Evolutionary conservation across 2,329 filamentous ascomycete genomes (phyloP), one percentile per base, ranked within the genome.

Genomic region (Ambrosiella cleistominuta): DNA sequence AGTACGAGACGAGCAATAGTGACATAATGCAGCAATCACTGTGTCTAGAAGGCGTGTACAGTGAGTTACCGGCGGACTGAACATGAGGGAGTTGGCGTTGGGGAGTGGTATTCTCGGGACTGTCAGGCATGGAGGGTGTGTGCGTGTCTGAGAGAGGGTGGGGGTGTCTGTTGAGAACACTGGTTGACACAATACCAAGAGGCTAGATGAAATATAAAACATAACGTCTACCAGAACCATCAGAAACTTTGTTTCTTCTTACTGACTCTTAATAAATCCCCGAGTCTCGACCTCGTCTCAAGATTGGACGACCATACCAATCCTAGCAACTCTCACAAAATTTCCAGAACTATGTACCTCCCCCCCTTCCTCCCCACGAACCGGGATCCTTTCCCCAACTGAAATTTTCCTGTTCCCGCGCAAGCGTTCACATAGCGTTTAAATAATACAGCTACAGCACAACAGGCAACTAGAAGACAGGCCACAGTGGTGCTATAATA

Each of bases 201-300:
- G 27, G 27, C 27, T 27, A 27, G 27, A 27, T 27, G 27, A 27
- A 27, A 27, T 27, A 27, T 2, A 27, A 27, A 27, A 27, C 27
- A 27, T 27, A 3, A 27, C 4, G 27, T 27, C 27, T 27, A 27
- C 4, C 27, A 27, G 27, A 27, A 5, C 27, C 3, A 27, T 27
- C 27, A 27, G 27, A 2, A 27, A 27, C 27, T 27, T 3, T 42
- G 11, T 5, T 12, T 9, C n/a, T 42, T n/a, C 8, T 19, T 27
- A 51, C 47, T 51, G 47, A 51, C 19, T 8, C 44, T 47, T 13
- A 7, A 7, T 53, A 17, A 40, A n/a, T 53, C 17, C 38, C 51
- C 51, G 51, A 53, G 51, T 53, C 35, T 53, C 51, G 51, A n/a
- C n/a, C 35, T 36, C 36, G 51, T 53, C 51, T 53, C 51, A 53